Conservation (phyloP, 1,284 basidiomycete genomes). For the Trichosporon sp. region DNA sequence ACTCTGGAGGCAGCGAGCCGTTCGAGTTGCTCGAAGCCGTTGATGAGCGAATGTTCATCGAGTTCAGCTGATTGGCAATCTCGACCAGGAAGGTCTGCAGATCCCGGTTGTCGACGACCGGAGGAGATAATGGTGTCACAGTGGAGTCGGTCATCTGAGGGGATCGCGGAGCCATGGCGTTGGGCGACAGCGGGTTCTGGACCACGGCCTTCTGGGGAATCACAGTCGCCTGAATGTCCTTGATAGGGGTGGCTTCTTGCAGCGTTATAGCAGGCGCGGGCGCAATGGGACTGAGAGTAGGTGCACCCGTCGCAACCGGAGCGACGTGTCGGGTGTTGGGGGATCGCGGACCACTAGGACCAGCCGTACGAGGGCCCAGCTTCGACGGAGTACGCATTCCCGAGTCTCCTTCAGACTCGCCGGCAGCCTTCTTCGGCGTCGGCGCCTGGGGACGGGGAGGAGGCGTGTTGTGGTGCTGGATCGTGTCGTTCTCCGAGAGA, state of each 20-base stretch:
- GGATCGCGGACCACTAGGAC: constrained; percentile 33
- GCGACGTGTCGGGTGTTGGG: constrained; percentile 22
- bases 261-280: constrained; percentile 44
- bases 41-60: constrained; percentile 51
- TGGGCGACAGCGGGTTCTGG: background rate
- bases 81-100: constrained; percentile 57
- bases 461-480: constrained; percentile 27
- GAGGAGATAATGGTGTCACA: constrained; percentile 38
- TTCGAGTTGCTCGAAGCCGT: constrained; percentile 46
- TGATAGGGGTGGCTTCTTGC: constrained; percentile 49
- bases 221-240: constrained; percentile 23
- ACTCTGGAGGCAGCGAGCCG: constrained; percentile 35
- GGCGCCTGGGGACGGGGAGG: constrained; percentile 43
- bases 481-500: constrained; percentile 39
- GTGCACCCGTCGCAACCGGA: background rate
- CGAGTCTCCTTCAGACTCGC: constrained; percentile 20
- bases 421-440: constrained; percentile 45
- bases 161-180: background rate
- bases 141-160: constrained; percentile 1
- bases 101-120: constrained; percentile 51
- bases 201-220: background rate
- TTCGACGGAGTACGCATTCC: constrained; percentile 22
- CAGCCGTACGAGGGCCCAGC: constrained; percentile 24
- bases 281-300: constrained; percentile 19
- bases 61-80: constrained; percentile 55